Conservation (phyloP, 164 flowering plant genomes). For the Magnolia kwangsiensis region DNA sequence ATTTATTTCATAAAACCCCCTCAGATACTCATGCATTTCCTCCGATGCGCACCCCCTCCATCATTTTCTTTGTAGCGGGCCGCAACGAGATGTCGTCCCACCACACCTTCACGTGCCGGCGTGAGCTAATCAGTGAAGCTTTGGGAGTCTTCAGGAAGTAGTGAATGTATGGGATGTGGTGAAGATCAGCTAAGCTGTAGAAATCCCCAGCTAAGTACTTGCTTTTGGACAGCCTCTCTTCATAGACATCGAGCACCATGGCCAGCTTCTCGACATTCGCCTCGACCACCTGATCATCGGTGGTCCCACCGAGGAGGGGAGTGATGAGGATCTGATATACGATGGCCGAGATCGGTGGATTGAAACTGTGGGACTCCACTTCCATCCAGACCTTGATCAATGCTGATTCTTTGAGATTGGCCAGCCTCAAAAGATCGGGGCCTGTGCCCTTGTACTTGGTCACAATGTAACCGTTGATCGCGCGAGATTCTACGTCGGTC, state of each 20-base stretch:
- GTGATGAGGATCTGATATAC: constrained; percentile 1
- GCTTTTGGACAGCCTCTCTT: constrained; percentile 13
- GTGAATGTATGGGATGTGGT: constrained; percentile 42
- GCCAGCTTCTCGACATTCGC: constrained; percentile 2
- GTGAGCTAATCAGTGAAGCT: constrained; percentile 32
- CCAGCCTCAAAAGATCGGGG: constrained; percentile 2
- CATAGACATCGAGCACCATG: constrained; percentile 16
- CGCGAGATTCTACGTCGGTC: constrained; percentile 9
- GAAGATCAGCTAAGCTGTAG: constrained; percentile 50
- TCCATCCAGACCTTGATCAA: constrained; percentile 12
- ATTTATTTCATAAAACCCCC: too few species aligned
- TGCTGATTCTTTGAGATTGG: constrained; percentile 4
- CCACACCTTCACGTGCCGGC: constrained; percentile 63
- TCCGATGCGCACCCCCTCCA: constrained; percentile 15
- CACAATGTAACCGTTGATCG: constrained; percentile 9
- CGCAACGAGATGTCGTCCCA: constrained; percentile 54
- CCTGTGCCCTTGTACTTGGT: constrained; percentile 15
- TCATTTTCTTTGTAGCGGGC: constrained; percentile 37
- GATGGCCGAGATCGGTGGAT: constrained; percentile 1
- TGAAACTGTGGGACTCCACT: constrained; percentile 13
- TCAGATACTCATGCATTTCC: neutral
- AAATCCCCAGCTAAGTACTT: constrained; percentile 37
- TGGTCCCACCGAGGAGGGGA: neutral
- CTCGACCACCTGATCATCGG: constrained; percentile 5
- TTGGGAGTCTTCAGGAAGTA: constrained; percentile 51